phyloP scores from a whole-genome alignment of 768 basidiomycete species.

The Mycena leptocephala region DNA sequence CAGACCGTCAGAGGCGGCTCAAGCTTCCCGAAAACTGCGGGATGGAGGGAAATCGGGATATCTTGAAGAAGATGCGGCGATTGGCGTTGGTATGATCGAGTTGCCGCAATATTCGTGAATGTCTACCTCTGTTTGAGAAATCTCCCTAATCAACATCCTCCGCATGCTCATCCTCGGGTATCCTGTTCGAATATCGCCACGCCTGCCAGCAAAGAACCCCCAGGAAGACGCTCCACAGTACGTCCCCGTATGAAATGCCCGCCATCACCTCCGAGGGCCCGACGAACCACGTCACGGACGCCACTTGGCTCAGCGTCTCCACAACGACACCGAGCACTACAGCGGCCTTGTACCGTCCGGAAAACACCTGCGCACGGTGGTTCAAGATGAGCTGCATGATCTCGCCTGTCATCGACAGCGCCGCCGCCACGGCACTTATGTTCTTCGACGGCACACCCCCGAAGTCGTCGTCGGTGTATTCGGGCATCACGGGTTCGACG shows the following conservation, averaged over 20 bases:
- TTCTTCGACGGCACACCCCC: background rate
- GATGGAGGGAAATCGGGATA: too few species aligned
- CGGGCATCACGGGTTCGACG: too few species aligned
- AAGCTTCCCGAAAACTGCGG: too few species aligned
- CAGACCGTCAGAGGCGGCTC: too few species aligned
- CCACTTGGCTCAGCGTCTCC: background rate
- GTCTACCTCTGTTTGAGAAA: too few species aligned
- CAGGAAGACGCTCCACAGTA: background rate
- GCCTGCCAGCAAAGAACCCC: constrained; percentile 12
- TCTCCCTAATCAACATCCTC: background rate
- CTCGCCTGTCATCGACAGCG: background rate
- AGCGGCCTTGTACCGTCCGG: background rate
- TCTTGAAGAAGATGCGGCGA: too few species aligned
- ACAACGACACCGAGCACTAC: background rate
- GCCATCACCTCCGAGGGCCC: background rate
- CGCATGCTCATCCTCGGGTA: background rate
- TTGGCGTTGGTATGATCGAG: too few species aligned
- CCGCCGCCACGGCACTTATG: background rate
- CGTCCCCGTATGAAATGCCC: background rate
- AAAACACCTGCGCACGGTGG: constrained; percentile 1
- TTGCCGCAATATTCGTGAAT: too few species aligned
- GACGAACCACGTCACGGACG: background rate
- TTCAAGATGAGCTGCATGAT: constrained; percentile 12
- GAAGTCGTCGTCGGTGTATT: too few species aligned
- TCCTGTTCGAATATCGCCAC: constrained; percentile 7